phyloP scores from a whole-genome alignment of 768 basidiomycete genomes.

The Mycena maculata region DNA sequence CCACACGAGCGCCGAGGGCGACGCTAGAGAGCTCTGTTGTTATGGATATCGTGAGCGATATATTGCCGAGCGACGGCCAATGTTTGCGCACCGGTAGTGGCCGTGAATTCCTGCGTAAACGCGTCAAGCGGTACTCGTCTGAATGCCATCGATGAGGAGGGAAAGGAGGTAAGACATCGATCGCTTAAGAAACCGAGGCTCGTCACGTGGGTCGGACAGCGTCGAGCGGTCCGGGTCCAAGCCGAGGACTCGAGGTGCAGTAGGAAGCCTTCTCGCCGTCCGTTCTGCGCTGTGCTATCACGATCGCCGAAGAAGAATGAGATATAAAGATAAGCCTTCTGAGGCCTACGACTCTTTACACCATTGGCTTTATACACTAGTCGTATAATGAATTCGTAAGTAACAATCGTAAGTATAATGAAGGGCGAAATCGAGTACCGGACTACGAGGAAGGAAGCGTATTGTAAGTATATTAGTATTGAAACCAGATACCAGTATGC shows the following conservation, averaged over 20 bases:
- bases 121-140: constrained; percentile 57
- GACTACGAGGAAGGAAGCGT: constrained; percentile 14
- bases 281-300: too few relatives aligned
- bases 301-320: too few relatives aligned
- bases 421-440: not conserved
- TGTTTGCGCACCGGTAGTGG: constrained; percentile 59
- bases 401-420: not conserved
- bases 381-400: not conserved
- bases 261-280: too few relatives aligned
- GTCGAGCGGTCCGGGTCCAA: too few relatives aligned
- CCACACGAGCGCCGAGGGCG: constrained; percentile 80
- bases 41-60: not conserved
- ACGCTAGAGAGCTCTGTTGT: constrained; percentile 90
- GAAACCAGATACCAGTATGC: constrained; percentile 22
- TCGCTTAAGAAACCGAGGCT: not conserved
- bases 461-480: constrained; percentile 21
- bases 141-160: constrained; percentile 53
- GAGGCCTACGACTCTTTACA: too few relatives aligned
- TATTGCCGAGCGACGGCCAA: not conserved
- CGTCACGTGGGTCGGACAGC: constrained; percentile 26
- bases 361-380: not conserved
- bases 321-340: too few relatives aligned
- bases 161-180: not conserved
- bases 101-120: constrained; percentile 60
- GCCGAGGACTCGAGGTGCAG: too few relatives aligned